Percentiles rank a stretch among this genome's conserved stretches.
phyloP scores from a whole-genome alignment of 345 rosid genomes.

The Sisymbrium irio region DNA sequence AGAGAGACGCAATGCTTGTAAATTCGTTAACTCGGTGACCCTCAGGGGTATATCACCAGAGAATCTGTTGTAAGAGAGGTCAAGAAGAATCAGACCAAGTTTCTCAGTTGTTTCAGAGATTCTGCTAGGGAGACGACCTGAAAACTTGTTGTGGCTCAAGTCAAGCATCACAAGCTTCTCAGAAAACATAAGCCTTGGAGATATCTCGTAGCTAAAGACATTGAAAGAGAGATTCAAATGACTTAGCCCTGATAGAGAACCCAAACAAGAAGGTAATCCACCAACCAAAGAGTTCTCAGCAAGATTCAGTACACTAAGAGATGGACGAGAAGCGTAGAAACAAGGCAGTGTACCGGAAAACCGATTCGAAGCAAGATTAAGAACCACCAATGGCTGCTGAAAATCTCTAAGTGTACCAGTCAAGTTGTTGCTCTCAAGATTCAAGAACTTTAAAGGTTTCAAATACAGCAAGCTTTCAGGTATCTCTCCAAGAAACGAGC shows the following conservation, averaged over 20 bases:
- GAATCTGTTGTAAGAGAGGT: slow-evolving; percentile 74
- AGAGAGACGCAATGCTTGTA: slow-evolving; percentile 86
- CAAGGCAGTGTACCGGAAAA: slow-evolving; percentile 86
- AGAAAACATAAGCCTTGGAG: slow-evolving; percentile 67
- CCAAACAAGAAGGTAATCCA: slow-evolving; percentile 87
- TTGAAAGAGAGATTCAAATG: slow-evolving; percentile 74
- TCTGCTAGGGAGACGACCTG: slow-evolving; percentile 62
- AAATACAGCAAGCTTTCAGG: slow-evolving; percentile 52
- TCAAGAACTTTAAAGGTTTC: slow-evolving; percentile 59
- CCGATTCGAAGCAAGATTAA: slow-evolving; percentile 67
- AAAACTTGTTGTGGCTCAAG: slow-evolving; percentile 72
- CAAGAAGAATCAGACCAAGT: slow-evolving; percentile 75
- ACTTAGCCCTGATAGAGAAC: slow-evolving; percentile 49
- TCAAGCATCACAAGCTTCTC: slow-evolving; percentile 77
- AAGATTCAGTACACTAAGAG: slow-evolving; percentile 55
- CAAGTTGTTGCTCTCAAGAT: slow-evolving; percentile 59
- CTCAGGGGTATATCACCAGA: slow-evolving; percentile 65
- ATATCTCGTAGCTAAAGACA: slow-evolving; percentile 56
- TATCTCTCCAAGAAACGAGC: slow-evolving; percentile 62
- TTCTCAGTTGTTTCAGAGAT: slow-evolving; percentile 67
- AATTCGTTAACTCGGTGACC: slow-evolving; percentile 71
- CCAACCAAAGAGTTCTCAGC: slow-evolving; percentile 70
- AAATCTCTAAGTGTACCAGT: slow-evolving; percentile 62
- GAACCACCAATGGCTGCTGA: slow-evolving; percentile 55
- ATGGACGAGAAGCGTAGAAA: slow-evolving; percentile 53